Conservation (phyloP, 345 rosid genomes). For the Passiflora organensis region DNA sequence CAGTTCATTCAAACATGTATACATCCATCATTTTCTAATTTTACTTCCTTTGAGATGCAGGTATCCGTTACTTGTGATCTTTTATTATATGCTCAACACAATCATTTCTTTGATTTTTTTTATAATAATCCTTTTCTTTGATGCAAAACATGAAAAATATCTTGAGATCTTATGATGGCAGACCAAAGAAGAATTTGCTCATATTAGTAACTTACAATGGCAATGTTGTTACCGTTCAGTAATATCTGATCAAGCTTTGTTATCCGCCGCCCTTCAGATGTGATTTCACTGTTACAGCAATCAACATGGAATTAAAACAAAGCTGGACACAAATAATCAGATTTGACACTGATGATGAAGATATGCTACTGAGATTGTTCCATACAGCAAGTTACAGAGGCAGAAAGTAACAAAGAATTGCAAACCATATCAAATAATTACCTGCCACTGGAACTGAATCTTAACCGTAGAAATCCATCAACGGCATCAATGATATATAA, state of each 20-base stretch:
- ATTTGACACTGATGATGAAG: background rate
- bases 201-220: slow-evolving; percentile 54
- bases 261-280: slow-evolving; percentile 82
- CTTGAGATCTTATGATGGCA: background rate
- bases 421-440: no score
- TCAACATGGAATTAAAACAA: slow-evolving; percentile 7
- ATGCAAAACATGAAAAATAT: background rate
- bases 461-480: no score
- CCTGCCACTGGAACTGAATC: no score
- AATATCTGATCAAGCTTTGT: slow-evolving; percentile 96
- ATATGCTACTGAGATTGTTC: background rate
- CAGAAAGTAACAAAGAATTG: background rate
- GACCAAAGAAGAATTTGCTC: background rate
- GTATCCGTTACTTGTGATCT: no score
- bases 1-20: background rate
- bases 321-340: background rate
- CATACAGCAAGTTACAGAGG: background rate
- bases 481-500: no score
- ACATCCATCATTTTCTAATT: no score
- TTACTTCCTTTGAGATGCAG: no score
- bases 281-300: slow-evolving; percentile 57
- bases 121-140: background rate
- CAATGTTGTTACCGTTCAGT: slow-evolving; percentile 92
- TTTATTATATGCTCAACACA: no score
- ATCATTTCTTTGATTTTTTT: no score